A percentile compares a stretch with the other conserved stretches of the same genome.
phyloP scores from a whole-genome alignment of 345 rosid genomes.

The Eucalyptus leucophloia region DNA sequence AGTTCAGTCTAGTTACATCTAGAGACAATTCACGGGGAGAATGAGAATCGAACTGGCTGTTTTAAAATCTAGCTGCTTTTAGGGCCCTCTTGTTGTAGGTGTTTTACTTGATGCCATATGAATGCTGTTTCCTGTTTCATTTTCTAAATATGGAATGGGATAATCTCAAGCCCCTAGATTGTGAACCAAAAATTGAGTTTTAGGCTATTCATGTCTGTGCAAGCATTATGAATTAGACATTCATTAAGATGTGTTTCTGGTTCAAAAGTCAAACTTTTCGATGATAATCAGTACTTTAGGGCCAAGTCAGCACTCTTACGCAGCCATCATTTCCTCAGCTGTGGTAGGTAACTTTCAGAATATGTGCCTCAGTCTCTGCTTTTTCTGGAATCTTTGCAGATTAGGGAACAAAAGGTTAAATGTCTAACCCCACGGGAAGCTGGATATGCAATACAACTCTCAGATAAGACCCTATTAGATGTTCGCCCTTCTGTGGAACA shows the following conservation, averaged over 20 bases:
- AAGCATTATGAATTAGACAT: not conserved
- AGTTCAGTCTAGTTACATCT: not conserved
- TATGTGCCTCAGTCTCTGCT: not conserved
- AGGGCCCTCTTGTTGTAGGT: not conserved
- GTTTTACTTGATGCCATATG: not conserved
- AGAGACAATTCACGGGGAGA: not conserved
- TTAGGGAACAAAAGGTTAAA: slow-evolving; percentile 84
- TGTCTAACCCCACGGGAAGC: slow-evolving; percentile 78
- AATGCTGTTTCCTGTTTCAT: not conserved
- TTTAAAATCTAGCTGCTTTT: not conserved
- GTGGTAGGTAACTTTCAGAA: not conserved
- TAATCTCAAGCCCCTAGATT: not conserved
- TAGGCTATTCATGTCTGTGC: not conserved
- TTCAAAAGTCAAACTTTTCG: not conserved
- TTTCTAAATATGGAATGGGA: not conserved
- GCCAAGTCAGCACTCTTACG: not conserved
- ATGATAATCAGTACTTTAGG: not conserved
- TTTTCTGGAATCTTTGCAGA: slow-evolving; percentile 13
- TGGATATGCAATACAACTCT: slow-evolving; percentile 83
- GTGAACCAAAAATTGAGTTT: not conserved
- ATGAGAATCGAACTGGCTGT: not conserved
- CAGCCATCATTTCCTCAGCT: not conserved
- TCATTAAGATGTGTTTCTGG: not conserved
- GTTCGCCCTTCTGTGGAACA: slow-evolving; percentile 73
- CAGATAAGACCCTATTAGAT: slow-evolving; percentile 69